These are phyloP conservation scores for Dothidotthia symphoricarpi DNA, from an alignment of 2,329 filamentous ascomycete species.

Conservation along the genomic window DNA sequence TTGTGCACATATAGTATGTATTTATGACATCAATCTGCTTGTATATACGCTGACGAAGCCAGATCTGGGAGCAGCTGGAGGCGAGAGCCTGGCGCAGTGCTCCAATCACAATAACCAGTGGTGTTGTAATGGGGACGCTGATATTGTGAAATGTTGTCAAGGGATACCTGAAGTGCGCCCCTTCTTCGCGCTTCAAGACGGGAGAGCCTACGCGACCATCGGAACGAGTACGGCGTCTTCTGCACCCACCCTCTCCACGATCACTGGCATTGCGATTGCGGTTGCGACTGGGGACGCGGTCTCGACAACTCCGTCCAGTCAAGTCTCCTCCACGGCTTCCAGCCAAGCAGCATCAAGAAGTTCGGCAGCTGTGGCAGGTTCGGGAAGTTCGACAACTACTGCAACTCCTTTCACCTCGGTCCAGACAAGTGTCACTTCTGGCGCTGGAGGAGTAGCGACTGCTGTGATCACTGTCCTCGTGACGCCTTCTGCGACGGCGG, in stretches of 20 bases:
- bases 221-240: slow-evolving; percentile 23
- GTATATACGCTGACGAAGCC: slow-evolving; percentile 2
- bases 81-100: slow-evolving; percentile 36
- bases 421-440: slow-evolving; percentile 23
- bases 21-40: background rate
- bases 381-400: slow-evolving; percentile 2
- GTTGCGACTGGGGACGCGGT: slow-evolving; percentile 10
- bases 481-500: slow-evolving; percentile 11
- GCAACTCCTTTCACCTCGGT: slow-evolving; percentile 27
- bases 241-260: slow-evolving; percentile 21
- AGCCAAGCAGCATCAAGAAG: slow-evolving; percentile 11
- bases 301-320: slow-evolving; percentile 7
- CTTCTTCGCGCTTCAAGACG: slow-evolving; percentile 35
- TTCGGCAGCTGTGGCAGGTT: slow-evolving; percentile 1
- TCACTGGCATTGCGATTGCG: slow-evolving; percentile 27
- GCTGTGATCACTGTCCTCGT: slow-evolving; percentile 20
- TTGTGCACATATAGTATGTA: slow-evolving; percentile 37
- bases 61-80: slow-evolving; percentile 28
- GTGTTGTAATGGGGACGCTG: slow-evolving; percentile 37
- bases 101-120: slow-evolving; percentile 33
- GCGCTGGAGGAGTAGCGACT: slow-evolving; percentile 24
- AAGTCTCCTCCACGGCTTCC: slow-evolving; percentile 5
- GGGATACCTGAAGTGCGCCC: slow-evolving; percentile 30
- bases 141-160: slow-evolving; percentile 34
- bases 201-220: slow-evolving; percentile 34